Base-by-base conservation (phyloP, 2,329 filamentous ascomycete species). In the Fusarium sp. region DNA sequence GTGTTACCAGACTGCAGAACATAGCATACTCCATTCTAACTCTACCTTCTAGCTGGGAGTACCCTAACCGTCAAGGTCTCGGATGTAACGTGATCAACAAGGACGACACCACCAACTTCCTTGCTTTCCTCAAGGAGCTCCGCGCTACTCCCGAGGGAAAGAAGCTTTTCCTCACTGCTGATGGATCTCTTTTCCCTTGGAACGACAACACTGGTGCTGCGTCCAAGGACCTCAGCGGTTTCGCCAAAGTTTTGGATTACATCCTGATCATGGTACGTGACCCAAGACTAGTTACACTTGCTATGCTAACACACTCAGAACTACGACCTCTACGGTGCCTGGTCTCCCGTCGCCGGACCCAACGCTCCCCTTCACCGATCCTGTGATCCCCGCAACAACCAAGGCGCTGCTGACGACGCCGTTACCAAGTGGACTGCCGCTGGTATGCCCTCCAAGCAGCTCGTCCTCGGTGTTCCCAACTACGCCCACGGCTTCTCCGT, bases 61-160 rank as follows among this genome's bases (percentile, higher is more conserved):
- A 72, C 18, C 69, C 69, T 4, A 72, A 72, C 45, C 49, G 63
- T 0, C 69, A 70, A 17, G 69, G 69, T 25, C 69, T 71, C 21
- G 69, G 69, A 10, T 71, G 69, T n/a, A 71, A 72, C 18, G 50
- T 21, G 1, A 70, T 72, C 54, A 70, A 72, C 33, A 25, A 57
- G 2, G 18, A 70, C 17, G 69, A 71, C 7, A 72, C 69, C 1
- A 29, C 54, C 31, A 71, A 71, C 45, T 60, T 70, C 4, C 64
- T 71, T 18, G 31, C 58, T 5, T 71, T 71, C 33, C 33, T 71
- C 14, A 25, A 70, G 48, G 59, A 68, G 43, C 36, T 71, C 11
- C 69, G 69, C 11, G 7, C 63, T 48, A 14, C 72, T 4, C 56
- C 69, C 4, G 33, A 43, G 9, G 69, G 66, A 1, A 57, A 72